These are phyloP conservation scores for Ogataea saltuana DNA, from an alignment of 805 yeast species.

Conservation along the genomic window DNA sequence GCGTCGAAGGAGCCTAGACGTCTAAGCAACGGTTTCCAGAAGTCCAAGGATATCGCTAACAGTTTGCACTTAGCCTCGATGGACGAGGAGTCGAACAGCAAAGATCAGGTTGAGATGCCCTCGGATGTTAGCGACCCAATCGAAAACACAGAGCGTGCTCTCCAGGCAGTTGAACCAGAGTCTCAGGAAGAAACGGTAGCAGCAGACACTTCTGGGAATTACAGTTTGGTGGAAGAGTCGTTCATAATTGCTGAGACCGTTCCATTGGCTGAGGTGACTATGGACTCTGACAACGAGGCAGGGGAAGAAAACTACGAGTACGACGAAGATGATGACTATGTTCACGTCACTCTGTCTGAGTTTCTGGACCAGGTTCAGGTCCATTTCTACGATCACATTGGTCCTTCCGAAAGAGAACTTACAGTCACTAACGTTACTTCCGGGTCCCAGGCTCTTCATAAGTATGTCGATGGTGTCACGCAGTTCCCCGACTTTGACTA, in stretches of 20 bases:
- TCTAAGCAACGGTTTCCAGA: conserved; percentile 6
- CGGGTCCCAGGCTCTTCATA: conserved; percentile 25
- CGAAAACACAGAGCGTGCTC: background rate
- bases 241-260: conserved; percentile 30
- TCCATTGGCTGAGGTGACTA: conserved; percentile 35
- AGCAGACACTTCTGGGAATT: conserved; percentile 7
- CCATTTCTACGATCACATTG: conserved; percentile 34
- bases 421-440: conserved; percentile 12
- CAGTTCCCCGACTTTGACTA: conserved; percentile 34
- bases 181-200: background rate
- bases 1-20: conserved; percentile 13
- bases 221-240: conserved; percentile 22
- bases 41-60: conserved; percentile 9
- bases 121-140: too few relatives aligned
- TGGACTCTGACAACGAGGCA: conserved; percentile 21
- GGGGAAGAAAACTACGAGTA: conserved; percentile 26
- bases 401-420: conserved; percentile 33
- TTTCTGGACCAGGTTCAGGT: conserved; percentile 34
- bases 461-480: conserved; percentile 32
- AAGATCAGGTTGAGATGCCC: too few relatives aligned
- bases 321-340: conserved; percentile 30
- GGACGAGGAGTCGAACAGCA: too few relatives aligned
- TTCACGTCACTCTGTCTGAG: conserved; percentile 29
- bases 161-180: background rate
- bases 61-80: conserved; percentile 1